Base-by-base conservation (phyloP, 2,329 filamentous ascomycete genomes). In the Elsinoe batatas region DNA sequence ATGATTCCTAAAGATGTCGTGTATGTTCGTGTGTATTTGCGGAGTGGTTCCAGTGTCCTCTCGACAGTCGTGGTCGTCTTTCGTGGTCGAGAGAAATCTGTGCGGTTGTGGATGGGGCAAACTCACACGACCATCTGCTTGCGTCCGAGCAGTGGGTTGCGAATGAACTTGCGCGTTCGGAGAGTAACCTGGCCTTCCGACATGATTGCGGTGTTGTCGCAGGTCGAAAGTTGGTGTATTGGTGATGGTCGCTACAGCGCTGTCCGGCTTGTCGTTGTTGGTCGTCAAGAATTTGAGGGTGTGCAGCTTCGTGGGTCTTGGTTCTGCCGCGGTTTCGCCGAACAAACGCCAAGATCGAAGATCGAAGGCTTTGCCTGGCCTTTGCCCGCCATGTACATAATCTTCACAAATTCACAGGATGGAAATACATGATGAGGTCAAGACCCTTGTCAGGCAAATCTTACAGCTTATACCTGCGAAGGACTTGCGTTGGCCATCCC, bases 81-180 rank as follows among this genome's bases (percentile, higher is more conserved):
- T 54, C 53, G 53, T 54, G 49, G 38, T 57, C 36, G 20, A 56
- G 32, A 37, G 37, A 50, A 55, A 49, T 35, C 26, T 47, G 22
- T 55, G 38, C 13, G 13, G 26, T 22, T 36, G 3, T 42, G 32
- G 46, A 36, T 5, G 47, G 62, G 50, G 38, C 44, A 46, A 58
- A 70, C 68, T 65, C 64, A 96, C 91, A 96, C 88, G 79, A 96
- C 91, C 89, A 97, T 95, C 86, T 97, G 91, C 84, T 95, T 95
- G 77, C 91, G 88, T 76, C 87, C 89, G 74, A 98, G 86, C 73
- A 98, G 89, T 76, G 93, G 88, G 85, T 98, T 98, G 82, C 91
- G 89, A 80, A 97, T 94, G 88, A 98, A 98, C 83, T 97, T 97
- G 88, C 93, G 91, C 79, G 93, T 98, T 81, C 93, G 75, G 72